These are phyloP conservation scores for Artemisia annua DNA, from an alignment of 129 eudicot genomes.

Conservation along the genomic window DNA sequence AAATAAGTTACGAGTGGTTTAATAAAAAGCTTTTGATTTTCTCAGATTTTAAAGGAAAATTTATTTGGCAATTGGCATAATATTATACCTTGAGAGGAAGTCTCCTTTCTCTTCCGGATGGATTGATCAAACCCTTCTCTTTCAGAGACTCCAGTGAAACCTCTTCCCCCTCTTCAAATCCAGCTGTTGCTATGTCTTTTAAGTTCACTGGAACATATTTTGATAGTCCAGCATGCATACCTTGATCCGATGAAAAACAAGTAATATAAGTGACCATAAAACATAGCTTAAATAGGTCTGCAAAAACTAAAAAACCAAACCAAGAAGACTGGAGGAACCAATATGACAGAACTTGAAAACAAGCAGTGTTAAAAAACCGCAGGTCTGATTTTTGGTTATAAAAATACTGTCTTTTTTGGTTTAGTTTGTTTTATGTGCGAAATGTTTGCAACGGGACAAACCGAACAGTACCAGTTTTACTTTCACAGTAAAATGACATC, in stretches of 20 bases:
- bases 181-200: constrained; percentile 79
- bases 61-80: neutral
- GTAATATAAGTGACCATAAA: constrained; percentile 2
- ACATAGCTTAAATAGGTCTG: neutral
- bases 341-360: no score
- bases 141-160: constrained; percentile 84
- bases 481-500: no score
- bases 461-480: no score
- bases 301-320: no score
- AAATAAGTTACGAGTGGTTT: neutral
- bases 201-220: constrained; percentile 87
- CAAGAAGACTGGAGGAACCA: no score
- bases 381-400: no score
- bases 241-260: constrained; percentile 33
- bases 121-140: constrained; percentile 78
- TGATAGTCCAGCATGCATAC: constrained; percentile 89
- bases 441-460: no score
- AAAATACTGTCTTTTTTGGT: no score
- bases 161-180: constrained; percentile 92
- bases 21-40: neutral
- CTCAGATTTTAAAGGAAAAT: neutral
- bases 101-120: constrained; percentile 96
- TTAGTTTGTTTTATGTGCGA: no score
- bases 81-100: constrained; percentile 76
- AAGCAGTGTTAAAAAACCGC: no score